Evolutionary conservation across 164 flowering plant species (phyloP).

Genomic region (Cinnamomum micranthum): DNA sequence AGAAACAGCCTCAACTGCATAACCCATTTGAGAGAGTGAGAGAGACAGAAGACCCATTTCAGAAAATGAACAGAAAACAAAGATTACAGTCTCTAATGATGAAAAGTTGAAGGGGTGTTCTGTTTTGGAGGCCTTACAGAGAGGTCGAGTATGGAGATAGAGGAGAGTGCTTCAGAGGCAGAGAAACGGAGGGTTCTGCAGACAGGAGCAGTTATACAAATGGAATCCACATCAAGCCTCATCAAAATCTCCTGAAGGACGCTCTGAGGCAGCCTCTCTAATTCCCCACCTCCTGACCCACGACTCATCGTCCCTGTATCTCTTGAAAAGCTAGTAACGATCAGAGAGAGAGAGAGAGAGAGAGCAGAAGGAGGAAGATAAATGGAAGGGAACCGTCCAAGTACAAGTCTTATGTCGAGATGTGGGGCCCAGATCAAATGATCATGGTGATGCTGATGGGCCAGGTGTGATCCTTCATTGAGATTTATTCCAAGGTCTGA

Average conservation of each 20-base stretch:
- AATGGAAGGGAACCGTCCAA: too few relatives aligned
- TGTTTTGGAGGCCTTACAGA: constrained; percentile 24
- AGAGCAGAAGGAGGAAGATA: too few relatives aligned
- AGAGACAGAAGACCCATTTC: not conserved
- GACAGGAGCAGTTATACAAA: constrained; percentile 33
- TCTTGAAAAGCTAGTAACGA: not conserved
- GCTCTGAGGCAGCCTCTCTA: constrained; percentile 26
- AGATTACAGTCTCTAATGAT: not conserved
- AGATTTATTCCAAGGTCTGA: too few relatives aligned
- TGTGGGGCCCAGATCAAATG: too few relatives aligned
- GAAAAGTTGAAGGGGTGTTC: not conserved
- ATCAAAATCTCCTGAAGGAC: constrained; percentile 26
- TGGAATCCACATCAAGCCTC: constrained; percentile 34
- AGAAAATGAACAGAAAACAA: not conserved
- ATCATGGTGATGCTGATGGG: too few relatives aligned
- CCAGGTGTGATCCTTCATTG: too few relatives aligned
- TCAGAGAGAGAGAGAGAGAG: too few relatives aligned
- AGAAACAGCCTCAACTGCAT: not conserved
- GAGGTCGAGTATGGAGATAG: constrained; percentile 30
- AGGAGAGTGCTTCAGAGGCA: constrained; percentile 24
- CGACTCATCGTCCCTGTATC: not conserved
- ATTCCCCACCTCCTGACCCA: not conserved
- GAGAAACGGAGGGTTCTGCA: constrained; percentile 21
- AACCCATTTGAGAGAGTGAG: not conserved
- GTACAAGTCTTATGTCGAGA: too few relatives aligned